Evolutionary conservation across 192 early-diverging fungal species (phyloP), one percentile per base, ranked within the genome.

Genomic region (Thamnidium elegans): DNA sequence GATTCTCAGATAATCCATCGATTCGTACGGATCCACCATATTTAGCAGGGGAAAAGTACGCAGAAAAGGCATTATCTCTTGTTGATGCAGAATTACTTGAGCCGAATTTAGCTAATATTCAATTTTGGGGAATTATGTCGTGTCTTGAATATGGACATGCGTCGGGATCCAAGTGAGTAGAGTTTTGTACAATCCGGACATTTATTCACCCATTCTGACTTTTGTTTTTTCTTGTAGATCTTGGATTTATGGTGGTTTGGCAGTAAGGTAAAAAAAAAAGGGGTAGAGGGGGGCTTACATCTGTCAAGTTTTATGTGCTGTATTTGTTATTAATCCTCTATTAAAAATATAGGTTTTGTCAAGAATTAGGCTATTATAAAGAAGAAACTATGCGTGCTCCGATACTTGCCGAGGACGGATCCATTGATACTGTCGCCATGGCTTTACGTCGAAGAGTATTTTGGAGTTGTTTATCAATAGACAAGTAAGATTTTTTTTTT

Each of bases 231-330:
- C 10, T 19, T 47, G 14, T 15, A 68, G 78, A 26, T 63, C 79
- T 3, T 84, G 79, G 79, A 81, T 79, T 71, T 81, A 78, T 65
- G 70, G 71, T 39, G 79, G 79, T 19, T 74, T 79, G 52, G 82
- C 82, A n/a, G 60, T 80, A 34, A 73, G 74, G 73, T 70, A 67
- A 34, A 30, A 50, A 45, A 32, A n/a, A 2, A 26, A 26, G 26
- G 26, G 26, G 26, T 1, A 26, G 26, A 15, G 10, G 31, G 50
- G 1, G 26, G 26, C 42, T 21, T 19, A 52, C 1, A 52, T 8
- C 15, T n/a, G 21, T n/a, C n/a, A n/a, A n/a, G n/a, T n/a, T n/a
- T n/a, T n/a, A n/a, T 13, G 20, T 1, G 2, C 7, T 7, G 21
- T n/a, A n/a, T 26, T 26, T 64, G 80, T 32, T 68, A 32, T 15